Percentiles rank a stretch among this genome's conserved stretches.
These are phyloP conservation scores for Teratosphaeria nubilosa DNA, from an alignment of 2,329 filamentous ascomycete species.

Conservation along the genomic window DNA sequence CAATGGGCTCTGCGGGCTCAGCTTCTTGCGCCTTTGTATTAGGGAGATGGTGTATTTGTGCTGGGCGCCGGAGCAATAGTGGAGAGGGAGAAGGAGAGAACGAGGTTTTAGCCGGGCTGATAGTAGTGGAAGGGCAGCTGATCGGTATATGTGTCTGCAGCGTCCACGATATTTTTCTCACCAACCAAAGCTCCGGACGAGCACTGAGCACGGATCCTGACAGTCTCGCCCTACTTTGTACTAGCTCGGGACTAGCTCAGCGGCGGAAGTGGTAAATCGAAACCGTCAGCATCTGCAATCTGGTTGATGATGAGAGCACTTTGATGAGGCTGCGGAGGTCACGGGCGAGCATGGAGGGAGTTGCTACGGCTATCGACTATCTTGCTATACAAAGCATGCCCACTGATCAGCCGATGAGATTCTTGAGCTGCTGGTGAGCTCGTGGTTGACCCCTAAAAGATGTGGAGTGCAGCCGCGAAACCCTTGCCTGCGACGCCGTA, in stretches of 20 bases:
- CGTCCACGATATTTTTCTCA: not conserved
- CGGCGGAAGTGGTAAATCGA: not conserved
- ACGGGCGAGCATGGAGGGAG: not conserved
- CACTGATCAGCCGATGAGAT: not conserved
- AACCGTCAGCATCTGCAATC: not conserved
- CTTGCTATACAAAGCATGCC: not conserved
- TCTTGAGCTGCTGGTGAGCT: not conserved
- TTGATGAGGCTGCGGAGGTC: not conserved
- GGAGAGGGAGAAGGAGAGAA: constrained; percentile 1
- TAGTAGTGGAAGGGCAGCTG: not conserved
- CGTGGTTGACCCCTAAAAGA: not conserved
- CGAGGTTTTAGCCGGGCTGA: not conserved
- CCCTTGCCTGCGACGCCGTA: not conserved
- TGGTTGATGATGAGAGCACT: not conserved
- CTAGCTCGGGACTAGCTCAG: not conserved
- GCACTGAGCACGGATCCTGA: not conserved
- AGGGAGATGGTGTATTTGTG: not conserved
- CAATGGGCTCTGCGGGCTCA: not conserved
- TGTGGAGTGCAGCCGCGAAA: not conserved
- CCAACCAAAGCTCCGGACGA: not conserved
- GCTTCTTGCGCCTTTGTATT: not conserved
- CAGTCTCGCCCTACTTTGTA: not conserved
- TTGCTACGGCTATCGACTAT: not conserved
- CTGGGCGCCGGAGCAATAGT: not conserved
- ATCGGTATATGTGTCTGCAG: constrained; percentile 3